These are phyloP conservation scores for Annulohypoxylon maeteangense DNA, from an alignment of 495 filamentous ascomycete species.

Conservation along the genomic window DNA sequence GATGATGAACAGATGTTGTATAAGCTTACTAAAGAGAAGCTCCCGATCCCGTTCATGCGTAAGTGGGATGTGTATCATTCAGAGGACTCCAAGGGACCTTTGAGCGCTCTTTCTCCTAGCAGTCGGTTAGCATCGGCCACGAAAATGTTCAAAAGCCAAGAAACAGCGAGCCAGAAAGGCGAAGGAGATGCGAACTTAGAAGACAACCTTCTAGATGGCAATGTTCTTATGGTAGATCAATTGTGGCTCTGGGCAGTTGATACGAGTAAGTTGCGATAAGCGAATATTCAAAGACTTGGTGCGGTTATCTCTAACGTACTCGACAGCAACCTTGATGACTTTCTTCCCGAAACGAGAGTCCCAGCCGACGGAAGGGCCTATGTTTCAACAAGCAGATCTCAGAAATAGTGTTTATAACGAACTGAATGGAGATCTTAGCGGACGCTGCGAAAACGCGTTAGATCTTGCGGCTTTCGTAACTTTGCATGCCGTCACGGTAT, in stretches of 20 bases:
- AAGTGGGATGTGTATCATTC: conserved; percentile 42
- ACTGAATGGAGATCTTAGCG: conserved; percentile 72
- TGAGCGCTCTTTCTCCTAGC: conserved; percentile 26
- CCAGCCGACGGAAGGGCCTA: conserved; percentile 60
- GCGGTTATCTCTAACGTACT: neutral
- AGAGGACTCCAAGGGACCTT: conserved; percentile 19
- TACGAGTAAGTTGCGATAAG: conserved; percentile 52
- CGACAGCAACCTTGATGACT: conserved; percentile 61
- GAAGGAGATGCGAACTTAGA: conserved; percentile 49
- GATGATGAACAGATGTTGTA: conserved; percentile 79
- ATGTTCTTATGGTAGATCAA: conserved; percentile 76
- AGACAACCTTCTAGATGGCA: conserved; percentile 63
- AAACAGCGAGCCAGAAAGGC: conserved; percentile 17
- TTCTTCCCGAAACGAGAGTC: conserved; percentile 67
- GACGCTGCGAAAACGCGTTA: conserved; percentile 69
- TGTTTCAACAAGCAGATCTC: conserved; percentile 71
- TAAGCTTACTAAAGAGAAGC: conserved; percentile 67
- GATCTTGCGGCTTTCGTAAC: conserved; percentile 72
- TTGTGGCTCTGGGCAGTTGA: conserved; percentile 76
- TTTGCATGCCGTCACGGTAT: conserved; percentile 70
- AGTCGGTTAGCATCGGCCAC: conserved; percentile 26
- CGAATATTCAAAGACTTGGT: neutral
- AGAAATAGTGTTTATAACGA: conserved; percentile 74
- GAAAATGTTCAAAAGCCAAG: conserved; percentile 25
- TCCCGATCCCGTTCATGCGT: conserved; percentile 26